Conservation (phyloP, 768 basidiomycete genomes). For the Hypsizygus marmoreus region DNA sequence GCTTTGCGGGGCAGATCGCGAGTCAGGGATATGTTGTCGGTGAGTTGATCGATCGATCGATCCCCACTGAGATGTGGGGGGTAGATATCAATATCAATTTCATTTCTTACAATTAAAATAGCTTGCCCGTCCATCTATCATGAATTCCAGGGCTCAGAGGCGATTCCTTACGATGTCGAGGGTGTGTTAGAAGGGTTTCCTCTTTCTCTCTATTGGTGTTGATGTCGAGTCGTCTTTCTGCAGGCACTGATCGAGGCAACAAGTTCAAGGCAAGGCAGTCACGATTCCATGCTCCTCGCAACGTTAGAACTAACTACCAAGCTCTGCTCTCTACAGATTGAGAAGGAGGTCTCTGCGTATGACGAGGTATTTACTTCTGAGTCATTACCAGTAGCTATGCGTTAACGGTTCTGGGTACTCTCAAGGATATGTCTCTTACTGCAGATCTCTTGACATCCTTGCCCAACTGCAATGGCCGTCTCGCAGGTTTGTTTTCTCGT, state of each 20-base stretch:
- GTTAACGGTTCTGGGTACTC: too few relatives aligned
- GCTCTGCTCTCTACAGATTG: constrained; percentile 52
- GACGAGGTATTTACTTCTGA: constrained; percentile 62
- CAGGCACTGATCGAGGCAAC: constrained; percentile 91
- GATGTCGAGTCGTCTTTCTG: constrained; percentile 3
- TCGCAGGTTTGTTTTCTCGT: constrained; percentile 61
- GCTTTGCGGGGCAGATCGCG: constrained; percentile 86
- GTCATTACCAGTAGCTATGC: too few relatives aligned
- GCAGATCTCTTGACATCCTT: constrained; percentile 74
- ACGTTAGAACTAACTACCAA: constrained; percentile 2
- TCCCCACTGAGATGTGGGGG: too few relatives aligned
- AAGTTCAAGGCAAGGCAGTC: constrained; percentile 67
- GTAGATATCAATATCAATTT: too few relatives aligned
- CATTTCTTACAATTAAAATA: too few relatives aligned
- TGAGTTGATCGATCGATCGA: constrained; percentile 31
- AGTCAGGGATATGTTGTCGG: constrained; percentile 85
- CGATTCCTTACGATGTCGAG: constrained; percentile 87
- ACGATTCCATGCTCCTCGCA: background rate
- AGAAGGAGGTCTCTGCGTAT: constrained; percentile 86
- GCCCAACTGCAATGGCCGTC: constrained; percentile 87
- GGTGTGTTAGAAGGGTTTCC: constrained; percentile 42
- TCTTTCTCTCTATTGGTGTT: background rate
- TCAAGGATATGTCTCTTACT: constrained; percentile 77
- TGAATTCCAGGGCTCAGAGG: constrained; percentile 87
- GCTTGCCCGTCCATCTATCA: constrained; percentile 88